Percentiles rank a stretch among this genome's conserved stretches.
Evolutionary conservation across 176 grass and related monocot species (phyloP).

Genomic region (Melocanna baccifera): DNA sequence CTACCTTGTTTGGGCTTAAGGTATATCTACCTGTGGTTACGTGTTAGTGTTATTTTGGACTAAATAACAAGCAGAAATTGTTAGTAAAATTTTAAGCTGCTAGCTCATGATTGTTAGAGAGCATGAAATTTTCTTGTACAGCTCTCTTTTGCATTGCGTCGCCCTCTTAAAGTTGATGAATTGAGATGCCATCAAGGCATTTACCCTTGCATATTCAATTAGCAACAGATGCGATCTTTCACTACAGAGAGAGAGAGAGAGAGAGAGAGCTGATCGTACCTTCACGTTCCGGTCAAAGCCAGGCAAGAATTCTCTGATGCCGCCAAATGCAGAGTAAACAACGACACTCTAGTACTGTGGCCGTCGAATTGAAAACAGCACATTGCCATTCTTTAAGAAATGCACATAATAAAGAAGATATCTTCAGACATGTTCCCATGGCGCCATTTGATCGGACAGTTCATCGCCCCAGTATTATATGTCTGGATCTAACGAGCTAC

Average conservation of each 20-base stretch:
- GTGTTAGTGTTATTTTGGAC: neutral
- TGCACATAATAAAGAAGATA: conserved; percentile 25
- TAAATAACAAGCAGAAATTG: neutral
- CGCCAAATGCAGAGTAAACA: conserved; percentile 35
- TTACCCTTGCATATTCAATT: neutral
- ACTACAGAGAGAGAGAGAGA: neutral
- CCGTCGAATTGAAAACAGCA: neutral
- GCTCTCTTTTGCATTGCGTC: neutral
- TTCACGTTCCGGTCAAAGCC: conserved; percentile 37
- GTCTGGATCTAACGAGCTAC: conserved; percentile 37
- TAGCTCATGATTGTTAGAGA: neutral
- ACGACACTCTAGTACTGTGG: conserved; percentile 42
- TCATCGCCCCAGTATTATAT: conserved; percentile 37
- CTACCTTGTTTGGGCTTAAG: neutral
- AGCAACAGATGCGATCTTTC: conserved; percentile 10
- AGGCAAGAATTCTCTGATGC: conserved; percentile 42
- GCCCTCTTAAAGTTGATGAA: neutral
- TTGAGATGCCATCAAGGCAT: conserved; percentile 24
- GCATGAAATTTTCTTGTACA: neutral
- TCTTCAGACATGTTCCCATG: conserved; percentile 39
- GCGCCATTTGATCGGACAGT: conserved; percentile 46
- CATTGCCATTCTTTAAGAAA: conserved; percentile 7
- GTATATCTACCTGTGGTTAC: neutral
- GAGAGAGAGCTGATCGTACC: neutral
- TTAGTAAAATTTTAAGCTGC: no score